Conservation (phyloP, 2,329 filamentous ascomycete species). For the Fusarium goolgardi region DNA sequence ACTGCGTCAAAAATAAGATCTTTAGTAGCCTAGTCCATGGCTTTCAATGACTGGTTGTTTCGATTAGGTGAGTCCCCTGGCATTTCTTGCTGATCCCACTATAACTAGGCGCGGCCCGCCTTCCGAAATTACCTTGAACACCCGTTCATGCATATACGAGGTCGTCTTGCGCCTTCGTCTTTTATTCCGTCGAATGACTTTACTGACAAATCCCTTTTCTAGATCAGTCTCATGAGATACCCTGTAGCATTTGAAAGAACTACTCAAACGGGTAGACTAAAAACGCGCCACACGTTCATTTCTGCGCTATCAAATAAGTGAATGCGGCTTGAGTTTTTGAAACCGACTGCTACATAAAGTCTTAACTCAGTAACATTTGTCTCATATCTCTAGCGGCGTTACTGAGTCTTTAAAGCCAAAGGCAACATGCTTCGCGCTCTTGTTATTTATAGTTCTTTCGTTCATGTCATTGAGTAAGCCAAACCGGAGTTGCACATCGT, state of each 20-base stretch:
- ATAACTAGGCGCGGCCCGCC: neutral
- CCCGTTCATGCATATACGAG: constrained; percentile 3
- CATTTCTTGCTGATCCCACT: neutral
- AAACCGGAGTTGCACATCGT: neutral
- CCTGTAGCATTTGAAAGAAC: neutral
- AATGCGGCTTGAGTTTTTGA: neutral
- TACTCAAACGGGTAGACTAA: neutral
- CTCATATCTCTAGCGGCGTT: neutral
- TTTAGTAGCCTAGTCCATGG: neutral
- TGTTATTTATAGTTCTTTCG: neutral
- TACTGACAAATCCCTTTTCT: neutral
- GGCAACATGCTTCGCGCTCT: neutral
- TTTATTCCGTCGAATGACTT: neutral
- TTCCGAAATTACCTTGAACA: neutral
- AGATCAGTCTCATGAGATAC: neutral
- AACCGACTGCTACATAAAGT: neutral
- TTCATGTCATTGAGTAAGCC: neutral
- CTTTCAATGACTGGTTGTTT: neutral
- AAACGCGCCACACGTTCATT: neutral
- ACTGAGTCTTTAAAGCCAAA: neutral
- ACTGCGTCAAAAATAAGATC: neutral
- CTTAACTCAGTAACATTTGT: neutral
- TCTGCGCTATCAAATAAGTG: neutral
- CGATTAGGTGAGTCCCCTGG: neutral
- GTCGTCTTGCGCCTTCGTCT: neutral